Evolutionary conservation across 768 basidiomycete genomes (phyloP), one percentile per base, ranked within the genome.

Genomic region (Suillus hirtellus): DNA sequence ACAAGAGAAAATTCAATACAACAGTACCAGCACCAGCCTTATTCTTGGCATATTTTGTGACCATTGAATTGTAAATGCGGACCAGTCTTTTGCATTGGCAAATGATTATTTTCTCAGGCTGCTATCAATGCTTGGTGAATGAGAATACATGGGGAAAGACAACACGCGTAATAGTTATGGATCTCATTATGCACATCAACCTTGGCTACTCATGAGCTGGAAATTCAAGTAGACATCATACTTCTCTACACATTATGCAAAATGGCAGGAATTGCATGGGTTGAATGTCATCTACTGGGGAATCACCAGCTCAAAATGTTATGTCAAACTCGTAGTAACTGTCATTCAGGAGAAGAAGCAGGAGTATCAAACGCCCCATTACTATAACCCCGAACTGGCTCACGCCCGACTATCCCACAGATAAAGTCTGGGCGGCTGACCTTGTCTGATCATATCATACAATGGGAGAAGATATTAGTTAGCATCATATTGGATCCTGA

Each of bases 261-360:
- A 72, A 63, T 37, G 64, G 63, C n/a, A 73, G 35, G 24, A 71
- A 63, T 40, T 65, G 64, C n/a, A 73, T 72, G 7, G 75, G 38
- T 63, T 27, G 27, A 27, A 3, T 27, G 27, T 27, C 27, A 27
- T 27, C 27, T 3, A 27, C 27, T 27, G 27, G 27, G 67, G 61
- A 4, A 47, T 34, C 3, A 15, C 40, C 40, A 69, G 67, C 0
- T 70, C 67, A 60, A 67, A 68, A 10, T 66, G 66, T 55, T 73
- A 31, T 31, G 5, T 65, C 8, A 38, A 61, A 11, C 60, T 64
- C 53, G 40, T 56, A 15, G 37, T 24, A 15, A 4, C 10, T 4
- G 37, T 40, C 15, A 2, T 52, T 10, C 17, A 8, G 27, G 15
- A 15, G 27, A 49, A 27, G 24, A 17, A 50, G 50, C 3, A 15